A percentile compares a stretch with the other conserved stretches of the same genome.
Conservation (phyloP, 257 asterid species). For the Jasminum sambac region DNA sequence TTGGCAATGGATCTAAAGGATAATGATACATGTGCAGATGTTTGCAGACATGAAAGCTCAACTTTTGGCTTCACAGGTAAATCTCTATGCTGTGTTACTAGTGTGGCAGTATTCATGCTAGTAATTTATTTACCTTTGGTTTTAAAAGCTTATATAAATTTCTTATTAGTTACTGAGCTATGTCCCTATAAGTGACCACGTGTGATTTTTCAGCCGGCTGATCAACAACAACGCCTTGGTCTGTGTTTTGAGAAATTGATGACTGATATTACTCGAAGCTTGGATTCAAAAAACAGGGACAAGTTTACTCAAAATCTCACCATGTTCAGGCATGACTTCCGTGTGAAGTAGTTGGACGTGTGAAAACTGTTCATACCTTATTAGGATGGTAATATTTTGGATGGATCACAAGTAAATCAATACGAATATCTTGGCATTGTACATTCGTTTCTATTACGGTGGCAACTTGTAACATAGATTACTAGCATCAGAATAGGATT, state of each 20-base stretch:
- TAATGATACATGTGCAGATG: slow-evolving; percentile 59
- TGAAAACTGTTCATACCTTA: neutral
- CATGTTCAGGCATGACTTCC: slow-evolving; percentile 77
- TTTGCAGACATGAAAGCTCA: slow-evolving; percentile 82
- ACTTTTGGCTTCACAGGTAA: slow-evolving; percentile 85
- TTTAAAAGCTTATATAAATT: no score
- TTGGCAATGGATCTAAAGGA: slow-evolving; percentile 22
- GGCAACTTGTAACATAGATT: neutral
- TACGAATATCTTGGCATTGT: neutral
- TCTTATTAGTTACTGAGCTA: neutral
- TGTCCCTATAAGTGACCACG: neutral
- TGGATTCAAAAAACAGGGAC: slow-evolving; percentile 93
- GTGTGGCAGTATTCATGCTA: neutral
- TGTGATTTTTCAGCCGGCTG: slow-evolving; percentile 63
- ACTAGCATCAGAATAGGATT: slow-evolving; percentile 1
- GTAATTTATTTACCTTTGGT: neutral
- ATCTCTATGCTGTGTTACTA: slow-evolving; percentile 12
- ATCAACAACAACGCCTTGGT: slow-evolving; percentile 84
- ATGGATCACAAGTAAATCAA: neutral
- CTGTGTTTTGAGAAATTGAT: slow-evolving; percentile 82
- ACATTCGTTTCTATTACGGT: neutral
- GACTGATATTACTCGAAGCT: slow-evolving; percentile 72
- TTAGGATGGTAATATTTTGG: neutral
- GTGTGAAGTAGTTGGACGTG: slow-evolving; percentile 51
- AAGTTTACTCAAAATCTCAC: slow-evolving; percentile 90